Base-by-base conservation (phyloP, 2,329 filamentous ascomycete genomes). In the Xenosphaeropsis pyriputrescens region DNA sequence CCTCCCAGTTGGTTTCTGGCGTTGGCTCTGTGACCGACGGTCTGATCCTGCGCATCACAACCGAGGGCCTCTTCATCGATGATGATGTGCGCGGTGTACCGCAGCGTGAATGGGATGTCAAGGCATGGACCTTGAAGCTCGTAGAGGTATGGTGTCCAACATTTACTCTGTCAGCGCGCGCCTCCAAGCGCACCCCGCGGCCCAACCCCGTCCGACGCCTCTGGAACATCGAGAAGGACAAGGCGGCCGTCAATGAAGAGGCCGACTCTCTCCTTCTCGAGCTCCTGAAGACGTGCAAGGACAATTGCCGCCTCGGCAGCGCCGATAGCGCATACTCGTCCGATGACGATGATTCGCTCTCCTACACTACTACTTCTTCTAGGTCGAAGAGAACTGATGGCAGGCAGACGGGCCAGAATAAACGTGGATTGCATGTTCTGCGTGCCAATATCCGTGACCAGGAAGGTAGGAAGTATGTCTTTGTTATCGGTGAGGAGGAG, bases 31-130 rank as follows among this genome's bases (percentile, higher is more conserved):
- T 96, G 22, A 94, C 88, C 2, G 88, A 98, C 54, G 91, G 91
- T 1, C 68, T 98, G 34, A 83, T 96, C 43, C 69, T 98, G 43
- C 82, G 84, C 37, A 91, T 96, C 52, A 89, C 85, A 9, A 93
- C 85, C 2, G 89, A 94, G 57, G 91, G 91, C 14, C 70, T 96
- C 38, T 96, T 96, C 61, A 91, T 98, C 53, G 91, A 98, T 56
- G 91, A 98, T 57, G 91, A 96, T 57, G 74, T 95, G 37, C 78
- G 88, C 33, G 77, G 78, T 43, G 85, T 95, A 13, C 79, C 85
- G n/a, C 86, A 96, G 60, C 77, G 91, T 42, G 91, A 98, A 62
- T 98, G 91, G 91, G 91, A 98, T 57, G 77, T 96, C 54, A 96
- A 96, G 60, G 88, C 89, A 18, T 96, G 91, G 91, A 94, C 86